A percentile compares a stretch with the other conserved stretches of the same genome.
phyloP scores from a whole-genome alignment of 495 filamentous ascomycete genomes.

The Penicillium ochrochloron region DNA sequence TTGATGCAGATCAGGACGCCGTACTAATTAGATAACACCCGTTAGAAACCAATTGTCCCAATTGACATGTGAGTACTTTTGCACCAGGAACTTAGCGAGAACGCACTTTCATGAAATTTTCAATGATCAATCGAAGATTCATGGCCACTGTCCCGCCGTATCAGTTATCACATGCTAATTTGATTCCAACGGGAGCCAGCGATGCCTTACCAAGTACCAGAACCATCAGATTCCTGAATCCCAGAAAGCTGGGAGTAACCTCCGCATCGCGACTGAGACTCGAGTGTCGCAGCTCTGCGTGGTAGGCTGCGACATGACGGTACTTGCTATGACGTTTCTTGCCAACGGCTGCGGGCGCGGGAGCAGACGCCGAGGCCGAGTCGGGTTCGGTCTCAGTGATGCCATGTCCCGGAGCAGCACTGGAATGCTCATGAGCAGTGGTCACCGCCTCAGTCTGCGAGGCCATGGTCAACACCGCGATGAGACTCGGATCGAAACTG shows the following conservation, averaged over 20 bases:
- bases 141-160: constrained; percentile 68
- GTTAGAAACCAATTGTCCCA: constrained; percentile 7
- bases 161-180: constrained; percentile 19
- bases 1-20: constrained; percentile 90
- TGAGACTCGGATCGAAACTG: neutral
- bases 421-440: constrained; percentile 21
- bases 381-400: constrained; percentile 11
- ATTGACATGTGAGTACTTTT: neutral
- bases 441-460: constrained; percentile 25
- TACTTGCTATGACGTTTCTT: constrained; percentile 62
- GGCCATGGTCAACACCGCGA: constrained; percentile 21
- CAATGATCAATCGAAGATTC: constrained; percentile 90
- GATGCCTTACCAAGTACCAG: constrained; percentile 75
- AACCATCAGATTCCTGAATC: constrained; percentile 95
- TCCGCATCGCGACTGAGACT: constrained; percentile 83
- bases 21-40: constrained; percentile 60
- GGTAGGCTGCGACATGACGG: constrained; percentile 85
- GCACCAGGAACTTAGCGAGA: neutral
- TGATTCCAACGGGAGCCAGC: neutral
- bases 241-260: constrained; percentile 79
- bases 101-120: constrained; percentile 92
- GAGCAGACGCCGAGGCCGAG: constrained; percentile 7
- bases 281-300: constrained; percentile 71
- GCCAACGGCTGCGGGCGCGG: constrained; percentile 15
- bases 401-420: constrained; percentile 15